These are phyloP conservation scores for Aspergillus sp. DNA, from an alignment of 2,329 filamentous ascomycete species.

Conservation along the genomic window DNA sequence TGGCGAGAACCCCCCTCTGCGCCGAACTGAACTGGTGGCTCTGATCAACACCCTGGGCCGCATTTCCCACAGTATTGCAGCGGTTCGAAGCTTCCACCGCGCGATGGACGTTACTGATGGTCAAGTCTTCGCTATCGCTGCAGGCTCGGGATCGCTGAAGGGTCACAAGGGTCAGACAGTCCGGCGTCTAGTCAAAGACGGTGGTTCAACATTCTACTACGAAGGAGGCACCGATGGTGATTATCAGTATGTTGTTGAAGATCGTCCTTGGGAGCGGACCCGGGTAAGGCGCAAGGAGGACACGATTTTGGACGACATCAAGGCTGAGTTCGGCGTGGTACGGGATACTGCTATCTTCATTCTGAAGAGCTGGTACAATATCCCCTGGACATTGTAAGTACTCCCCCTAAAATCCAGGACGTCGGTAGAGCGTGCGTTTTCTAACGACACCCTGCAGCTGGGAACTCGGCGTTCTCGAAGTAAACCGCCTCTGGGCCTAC, in stretches of 20 bases:
- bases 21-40: constrained; percentile 89
- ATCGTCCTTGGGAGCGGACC: constrained; percentile 33
- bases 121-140: constrained; percentile 28
- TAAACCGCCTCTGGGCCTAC: constrained; percentile 57
- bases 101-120: constrained; percentile 42
- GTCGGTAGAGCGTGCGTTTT: background rate
- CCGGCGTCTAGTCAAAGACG: constrained; percentile 31
- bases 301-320: constrained; percentile 58
- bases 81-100: constrained; percentile 69
- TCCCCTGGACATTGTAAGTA: constrained; percentile 71
- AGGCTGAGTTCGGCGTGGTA: constrained; percentile 64
- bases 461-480: constrained; percentile 55
- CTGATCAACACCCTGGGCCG: constrained; percentile 92
- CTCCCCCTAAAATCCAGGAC: background rate
- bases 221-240: constrained; percentile 44
- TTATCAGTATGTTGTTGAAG: constrained; percentile 32
- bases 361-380: constrained; percentile 65
- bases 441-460: constrained; percentile 36
- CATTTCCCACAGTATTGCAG: constrained; percentile 75
- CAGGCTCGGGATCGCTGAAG: constrained; percentile 27
- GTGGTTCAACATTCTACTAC: constrained; percentile 34
- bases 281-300: constrained; percentile 35
- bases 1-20: constrained; percentile 67
- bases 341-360: constrained; percentile 65
- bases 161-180: constrained; percentile 16